A percentile compares a stretch with the other conserved stretches of the same genome.
Evolutionary conservation across 768 basidiomycete genomes (phyloP).

Genomic region (Agrocybe pediades): DNA sequence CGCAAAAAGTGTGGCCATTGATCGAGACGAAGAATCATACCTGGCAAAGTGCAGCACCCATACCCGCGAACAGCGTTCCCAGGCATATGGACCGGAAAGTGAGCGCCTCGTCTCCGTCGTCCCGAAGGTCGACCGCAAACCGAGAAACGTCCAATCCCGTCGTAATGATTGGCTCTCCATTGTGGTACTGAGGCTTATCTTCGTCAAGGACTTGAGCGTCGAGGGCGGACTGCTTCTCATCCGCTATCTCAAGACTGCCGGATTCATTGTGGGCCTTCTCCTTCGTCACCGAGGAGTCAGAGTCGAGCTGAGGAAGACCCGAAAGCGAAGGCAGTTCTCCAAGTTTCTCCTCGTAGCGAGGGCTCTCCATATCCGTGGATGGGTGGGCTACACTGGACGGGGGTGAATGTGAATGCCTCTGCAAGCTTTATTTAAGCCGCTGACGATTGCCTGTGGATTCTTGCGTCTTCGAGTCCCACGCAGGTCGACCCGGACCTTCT

Average conservation of each 20-base stretch:
- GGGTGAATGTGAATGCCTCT: neutral
- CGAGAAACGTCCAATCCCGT: slow-evolving; percentile 53
- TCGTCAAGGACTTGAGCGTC: slow-evolving; percentile 9
- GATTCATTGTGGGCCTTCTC: slow-evolving; percentile 15
- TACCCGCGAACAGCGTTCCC: slow-evolving; percentile 57
- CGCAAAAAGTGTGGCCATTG: neutral
- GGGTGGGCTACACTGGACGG: neutral
- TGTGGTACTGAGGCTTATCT: slow-evolving; percentile 31
- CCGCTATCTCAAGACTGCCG: slow-evolving; percentile 19
- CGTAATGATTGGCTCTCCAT: slow-evolving; percentile 44
- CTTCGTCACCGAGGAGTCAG: slow-evolving; percentile 8
- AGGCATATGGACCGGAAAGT: slow-evolving; percentile 58
- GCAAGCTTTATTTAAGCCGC: neutral
- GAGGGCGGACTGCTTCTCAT: slow-evolving; percentile 18
- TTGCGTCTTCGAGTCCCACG: neutral
- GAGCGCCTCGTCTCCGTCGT: slow-evolving; percentile 57
- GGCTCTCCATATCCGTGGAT: slow-evolving; percentile 7
- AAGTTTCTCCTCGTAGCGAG: slow-evolving; percentile 12
- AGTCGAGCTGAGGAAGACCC: slow-evolving; percentile 7
- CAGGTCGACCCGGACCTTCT: neutral
- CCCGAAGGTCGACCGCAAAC: slow-evolving; percentile 56
- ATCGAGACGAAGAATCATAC: slow-evolving; percentile 28
- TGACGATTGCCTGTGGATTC: neutral
- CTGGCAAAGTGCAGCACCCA: slow-evolving; percentile 61
- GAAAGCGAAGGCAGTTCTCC: slow-evolving; percentile 14